Conservation (phyloP, 1,284 basidiomycete genomes). For the Leccinum griseonigrum region DNA sequence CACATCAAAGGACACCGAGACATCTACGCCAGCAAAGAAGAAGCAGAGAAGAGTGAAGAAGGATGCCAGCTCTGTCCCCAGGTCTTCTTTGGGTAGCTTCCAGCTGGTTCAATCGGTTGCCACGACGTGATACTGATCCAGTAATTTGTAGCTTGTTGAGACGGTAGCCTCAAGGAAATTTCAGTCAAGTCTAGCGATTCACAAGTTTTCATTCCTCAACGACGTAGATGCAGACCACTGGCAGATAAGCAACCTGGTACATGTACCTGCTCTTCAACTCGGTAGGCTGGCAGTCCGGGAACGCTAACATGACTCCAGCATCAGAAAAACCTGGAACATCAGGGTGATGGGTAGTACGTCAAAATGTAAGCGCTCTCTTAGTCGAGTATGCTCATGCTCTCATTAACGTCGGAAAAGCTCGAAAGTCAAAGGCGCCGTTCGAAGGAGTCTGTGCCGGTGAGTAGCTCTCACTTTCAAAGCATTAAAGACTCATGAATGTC, state of each 20-base stretch:
- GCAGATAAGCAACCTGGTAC: background rate
- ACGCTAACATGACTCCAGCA: slow-evolving; percentile 6
- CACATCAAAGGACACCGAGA: background rate
- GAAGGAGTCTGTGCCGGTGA: slow-evolving; percentile 22
- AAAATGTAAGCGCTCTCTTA: slow-evolving; percentile 13
- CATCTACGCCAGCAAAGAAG: slow-evolving; percentile 3
- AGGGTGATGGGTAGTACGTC: background rate
- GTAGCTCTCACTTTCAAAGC: slow-evolving; percentile 8
- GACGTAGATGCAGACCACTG: slow-evolving; percentile 10
- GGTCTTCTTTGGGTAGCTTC: slow-evolving; percentile 16
- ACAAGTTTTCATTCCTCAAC: background rate
- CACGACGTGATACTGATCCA: background rate
- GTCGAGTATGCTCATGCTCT: background rate
- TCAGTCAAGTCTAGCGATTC: background rate
- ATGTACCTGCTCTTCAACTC: slow-evolving; percentile 2
- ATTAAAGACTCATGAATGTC: slow-evolving; percentile 19
- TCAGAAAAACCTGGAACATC: background rate
- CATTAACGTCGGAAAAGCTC: slow-evolving; percentile 7
- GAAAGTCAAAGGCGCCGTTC: background rate
- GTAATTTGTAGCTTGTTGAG: slow-evolving; percentile 7
- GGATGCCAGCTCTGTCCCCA: slow-evolving; percentile 1
- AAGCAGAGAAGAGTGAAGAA: slow-evolving; percentile 7
- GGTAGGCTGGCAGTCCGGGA: slow-evolving; percentile 11
- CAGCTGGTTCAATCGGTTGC: background rate
- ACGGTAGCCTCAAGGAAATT: slow-evolving; percentile 9